phyloP scores from a whole-genome alignment of 306 rosid species.

The Malus fusca region DNA sequence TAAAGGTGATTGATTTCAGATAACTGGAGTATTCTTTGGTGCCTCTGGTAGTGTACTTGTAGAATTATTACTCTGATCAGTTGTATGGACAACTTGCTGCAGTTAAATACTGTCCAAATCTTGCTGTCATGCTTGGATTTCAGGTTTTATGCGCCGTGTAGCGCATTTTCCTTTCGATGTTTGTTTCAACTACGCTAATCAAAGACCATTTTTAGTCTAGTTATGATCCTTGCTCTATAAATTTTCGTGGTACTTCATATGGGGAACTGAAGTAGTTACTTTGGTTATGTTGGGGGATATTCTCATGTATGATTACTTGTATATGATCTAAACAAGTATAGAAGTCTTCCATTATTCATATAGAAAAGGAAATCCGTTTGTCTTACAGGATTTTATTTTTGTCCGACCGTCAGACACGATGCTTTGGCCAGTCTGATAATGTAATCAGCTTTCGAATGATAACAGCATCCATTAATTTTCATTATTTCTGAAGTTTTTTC shows the following conservation, averaged over 20 bases:
- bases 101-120: neutral
- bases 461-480: neutral
- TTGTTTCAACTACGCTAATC: neutral
- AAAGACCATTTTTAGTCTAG: neutral
- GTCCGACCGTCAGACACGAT: neutral
- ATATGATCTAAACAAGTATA: neutral
- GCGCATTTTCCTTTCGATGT: neutral
- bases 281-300: neutral
- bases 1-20: neutral
- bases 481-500: conserved; percentile 10
- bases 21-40: neutral
- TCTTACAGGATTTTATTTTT: neutral
- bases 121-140: neutral
- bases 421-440: neutral
- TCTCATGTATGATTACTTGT: neutral
- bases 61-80: neutral
- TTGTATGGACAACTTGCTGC: neutral
- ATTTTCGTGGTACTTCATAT: neutral
- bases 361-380: neutral
- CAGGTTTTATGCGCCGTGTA: neutral
- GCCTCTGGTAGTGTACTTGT: neutral
- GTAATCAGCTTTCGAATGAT: conserved; percentile 12
- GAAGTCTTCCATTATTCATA: neutral
- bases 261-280: conserved; percentile 4
- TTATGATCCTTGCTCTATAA: conserved; percentile 1